phyloP scores from a whole-genome alignment of 1,139 yeast genomes.

The Hemisphaericaspora subhashii region DNA sequence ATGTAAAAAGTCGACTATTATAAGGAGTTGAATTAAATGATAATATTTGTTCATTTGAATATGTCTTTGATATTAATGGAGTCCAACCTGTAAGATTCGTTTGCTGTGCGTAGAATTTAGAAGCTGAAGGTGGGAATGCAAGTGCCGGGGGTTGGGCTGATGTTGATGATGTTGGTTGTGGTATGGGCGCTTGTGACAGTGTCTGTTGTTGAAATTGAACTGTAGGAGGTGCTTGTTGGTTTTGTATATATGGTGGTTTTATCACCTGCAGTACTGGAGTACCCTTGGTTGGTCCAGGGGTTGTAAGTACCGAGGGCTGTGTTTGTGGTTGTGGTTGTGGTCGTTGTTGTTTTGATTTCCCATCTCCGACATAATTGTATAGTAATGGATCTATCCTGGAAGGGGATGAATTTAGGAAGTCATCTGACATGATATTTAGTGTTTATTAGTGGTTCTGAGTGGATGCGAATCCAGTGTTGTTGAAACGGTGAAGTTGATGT shows the following conservation, averaged over 20 bases:
- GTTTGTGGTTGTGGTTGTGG: no score
- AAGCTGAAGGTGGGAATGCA: conserved; percentile 30
- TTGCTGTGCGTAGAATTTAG: conserved; percentile 19
- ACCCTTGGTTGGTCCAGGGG: neutral
- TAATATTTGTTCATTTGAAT: conserved; percentile 36
- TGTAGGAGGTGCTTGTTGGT: neutral
- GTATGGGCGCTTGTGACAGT: conserved; percentile 9
- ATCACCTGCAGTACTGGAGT: conserved; percentile 1
- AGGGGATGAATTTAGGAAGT: conserved; percentile 38
- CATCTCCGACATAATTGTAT: conserved; percentile 14
- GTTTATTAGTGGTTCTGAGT: neutral
- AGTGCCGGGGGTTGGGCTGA: conserved; percentile 7
- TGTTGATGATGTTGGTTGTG: conserved; percentile 7
- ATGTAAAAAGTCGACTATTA: conserved; percentile 3
- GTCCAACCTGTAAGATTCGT: conserved; percentile 44
- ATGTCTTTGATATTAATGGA: conserved; percentile 42
- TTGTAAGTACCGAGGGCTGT: conserved; percentile 5
- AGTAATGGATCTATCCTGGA: conserved; percentile 30
- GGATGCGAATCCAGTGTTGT: neutral
- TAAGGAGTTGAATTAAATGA: conserved; percentile 40
- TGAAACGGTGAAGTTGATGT: no score
- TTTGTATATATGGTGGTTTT: conserved; percentile 7
- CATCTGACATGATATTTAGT: conserved; percentile 29
- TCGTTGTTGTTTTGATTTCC: conserved; percentile 2
- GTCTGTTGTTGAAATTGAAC: conserved; percentile 7